Conservation (phyloP, 371 early-diverging fungal genomes). For the Mortierella sp. region DNA sequence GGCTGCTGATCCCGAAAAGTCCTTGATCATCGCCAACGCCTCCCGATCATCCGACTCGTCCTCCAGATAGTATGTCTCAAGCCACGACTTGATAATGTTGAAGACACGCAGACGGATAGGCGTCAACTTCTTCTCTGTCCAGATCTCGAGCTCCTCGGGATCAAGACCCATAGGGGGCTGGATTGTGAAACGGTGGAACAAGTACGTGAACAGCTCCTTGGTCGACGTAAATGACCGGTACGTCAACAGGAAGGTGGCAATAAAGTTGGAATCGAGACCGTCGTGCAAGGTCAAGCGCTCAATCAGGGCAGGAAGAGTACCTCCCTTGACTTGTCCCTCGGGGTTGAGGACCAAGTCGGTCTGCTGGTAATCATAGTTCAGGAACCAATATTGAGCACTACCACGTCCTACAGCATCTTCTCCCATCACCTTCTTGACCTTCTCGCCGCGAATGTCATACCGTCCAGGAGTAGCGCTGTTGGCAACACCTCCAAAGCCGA, state of each 20-base stretch:
- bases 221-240: constrained; percentile 89
- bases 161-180: constrained; percentile 79
- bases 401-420: constrained; percentile 45
- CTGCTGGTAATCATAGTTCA: constrained; percentile 83
- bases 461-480: constrained; percentile 34
- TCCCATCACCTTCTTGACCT: constrained; percentile 48
- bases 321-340: constrained; percentile 88
- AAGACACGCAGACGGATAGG: constrained; percentile 90
- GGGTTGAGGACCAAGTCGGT: constrained; percentile 81
- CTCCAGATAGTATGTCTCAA: constrained; percentile 90
- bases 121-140: constrained; percentile 90
- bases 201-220: constrained; percentile 76
- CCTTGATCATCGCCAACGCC: constrained; percentile 70
- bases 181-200: constrained; percentile 82
- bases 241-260: constrained; percentile 88
- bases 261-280: constrained; percentile 80
- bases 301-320: constrained; percentile 86
- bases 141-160: constrained; percentile 79
- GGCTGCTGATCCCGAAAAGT: constrained; percentile 71
- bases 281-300: constrained; percentile 93
- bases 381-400: constrained; percentile 65
- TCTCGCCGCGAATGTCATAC: constrained; percentile 35
- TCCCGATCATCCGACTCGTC: constrained; percentile 80
- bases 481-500: constrained; percentile 22
- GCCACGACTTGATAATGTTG: constrained; percentile 93